A percentile compares a stretch with the other conserved stretches of the same genome.
These are phyloP conservation scores for Fusarium beomiforme DNA, from an alignment of 2,329 filamentous ascomycete genomes.

Conservation along the genomic window DNA sequence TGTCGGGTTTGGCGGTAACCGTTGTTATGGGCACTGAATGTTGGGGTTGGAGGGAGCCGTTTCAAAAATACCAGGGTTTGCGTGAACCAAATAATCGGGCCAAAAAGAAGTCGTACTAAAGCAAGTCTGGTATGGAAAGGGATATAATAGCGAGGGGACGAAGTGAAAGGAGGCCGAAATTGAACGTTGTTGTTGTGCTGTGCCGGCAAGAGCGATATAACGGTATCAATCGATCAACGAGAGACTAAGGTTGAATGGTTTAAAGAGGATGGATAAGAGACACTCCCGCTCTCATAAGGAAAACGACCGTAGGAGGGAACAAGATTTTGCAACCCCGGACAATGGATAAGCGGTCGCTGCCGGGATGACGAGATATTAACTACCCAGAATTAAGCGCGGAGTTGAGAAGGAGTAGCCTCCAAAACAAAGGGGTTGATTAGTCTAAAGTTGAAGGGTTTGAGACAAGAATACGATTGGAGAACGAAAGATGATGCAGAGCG, in stretches of 20 bases:
- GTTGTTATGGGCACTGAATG: slow-evolving; percentile 40
- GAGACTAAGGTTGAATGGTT: slow-evolving; percentile 24
- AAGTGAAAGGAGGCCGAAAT: slow-evolving; percentile 27
- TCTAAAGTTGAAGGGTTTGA: slow-evolving; percentile 17
- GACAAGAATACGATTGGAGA: slow-evolving; percentile 12
- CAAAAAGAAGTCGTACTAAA: slow-evolving; percentile 31
- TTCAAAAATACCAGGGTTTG: slow-evolving; percentile 43
- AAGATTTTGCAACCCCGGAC: slow-evolving; percentile 32
- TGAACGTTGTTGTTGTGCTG: slow-evolving; percentile 9
- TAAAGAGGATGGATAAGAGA: background rate
- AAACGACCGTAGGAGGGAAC: slow-evolving; percentile 29
- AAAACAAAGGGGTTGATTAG: slow-evolving; percentile 27
- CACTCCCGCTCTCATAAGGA: slow-evolving; percentile 10
- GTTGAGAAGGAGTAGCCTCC: slow-evolving; percentile 19
- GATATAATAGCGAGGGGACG: slow-evolving; percentile 37
- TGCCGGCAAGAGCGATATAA: slow-evolving; percentile 11
- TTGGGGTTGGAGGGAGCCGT: slow-evolving; percentile 38
- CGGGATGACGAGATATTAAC: slow-evolving; percentile 36
- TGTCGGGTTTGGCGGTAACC: slow-evolving; percentile 21
- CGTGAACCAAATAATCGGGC: slow-evolving; percentile 34
- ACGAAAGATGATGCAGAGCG: slow-evolving; percentile 13
- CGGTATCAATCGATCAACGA: slow-evolving; percentile 41
- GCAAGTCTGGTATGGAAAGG: slow-evolving; percentile 37
- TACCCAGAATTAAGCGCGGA: slow-evolving; percentile 31
- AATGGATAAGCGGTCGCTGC: slow-evolving; percentile 17